A percentile compares a stretch with the other conserved stretches of the same genome.
phyloP scores from a whole-genome alignment of 108 stramenopile genomes.

The Discostella stelligeroides region DNA sequence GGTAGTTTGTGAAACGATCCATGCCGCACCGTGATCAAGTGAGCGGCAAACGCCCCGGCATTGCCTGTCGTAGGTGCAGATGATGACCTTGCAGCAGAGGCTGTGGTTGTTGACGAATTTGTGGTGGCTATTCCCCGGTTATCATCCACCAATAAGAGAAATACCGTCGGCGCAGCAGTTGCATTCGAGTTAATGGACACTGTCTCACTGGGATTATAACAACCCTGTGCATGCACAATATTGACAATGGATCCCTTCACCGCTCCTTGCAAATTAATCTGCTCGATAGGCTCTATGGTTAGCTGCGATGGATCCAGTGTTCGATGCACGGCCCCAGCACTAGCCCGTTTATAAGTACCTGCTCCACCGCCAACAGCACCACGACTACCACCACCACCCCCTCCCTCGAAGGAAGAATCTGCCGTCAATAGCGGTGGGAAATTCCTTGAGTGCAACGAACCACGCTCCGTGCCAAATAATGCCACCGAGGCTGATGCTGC shows the following conservation, averaged over 20 bases:
- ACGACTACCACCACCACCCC: not conserved
- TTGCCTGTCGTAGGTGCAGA: conserved; percentile 18
- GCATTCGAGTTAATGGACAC: conserved; percentile 17
- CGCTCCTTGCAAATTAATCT: conserved; percentile 31
- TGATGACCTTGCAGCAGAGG: not conserved
- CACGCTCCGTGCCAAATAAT: conserved; percentile 79
- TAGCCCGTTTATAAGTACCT: no score
- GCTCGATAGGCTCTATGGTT: conserved; percentile 11
- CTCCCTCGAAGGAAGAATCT: not conserved
- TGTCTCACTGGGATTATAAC: conserved; percentile 7
- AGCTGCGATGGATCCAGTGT: conserved; percentile 19
- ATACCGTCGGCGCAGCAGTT: conserved; percentile 41
- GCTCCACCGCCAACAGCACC: not conserved
- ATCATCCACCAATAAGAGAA: conserved; percentile 82
- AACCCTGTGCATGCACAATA: conserved; percentile 31
- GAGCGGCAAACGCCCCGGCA: conserved; percentile 65
- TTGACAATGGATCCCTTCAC: conserved; percentile 44
- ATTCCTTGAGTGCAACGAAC: conserved; percentile 68
- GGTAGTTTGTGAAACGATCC: conserved; percentile 64
- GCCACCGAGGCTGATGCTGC: not conserved
- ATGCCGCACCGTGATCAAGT: conserved; percentile 62
- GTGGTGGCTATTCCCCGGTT: conserved; percentile 50
- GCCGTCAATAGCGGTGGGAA: conserved; percentile 41
- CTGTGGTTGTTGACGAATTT: conserved; percentile 8
- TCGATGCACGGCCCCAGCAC: no score